Evolutionary conservation across 2,329 filamentous ascomycete species (phyloP).

Genomic region (Clonostachys sp.): DNA sequence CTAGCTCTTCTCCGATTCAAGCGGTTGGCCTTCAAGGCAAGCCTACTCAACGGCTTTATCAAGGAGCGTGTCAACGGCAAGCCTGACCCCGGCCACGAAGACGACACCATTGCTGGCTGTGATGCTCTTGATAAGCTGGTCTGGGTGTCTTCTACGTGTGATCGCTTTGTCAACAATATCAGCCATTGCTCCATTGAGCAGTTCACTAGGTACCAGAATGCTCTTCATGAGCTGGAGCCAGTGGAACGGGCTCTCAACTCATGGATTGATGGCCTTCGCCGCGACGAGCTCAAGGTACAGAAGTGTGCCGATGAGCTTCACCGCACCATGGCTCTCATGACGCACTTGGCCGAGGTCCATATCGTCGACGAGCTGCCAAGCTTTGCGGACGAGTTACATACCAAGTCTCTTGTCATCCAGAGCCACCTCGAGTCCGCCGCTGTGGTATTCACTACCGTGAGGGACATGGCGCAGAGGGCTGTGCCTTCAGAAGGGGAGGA

Average conservation of each 20-base stretch:
- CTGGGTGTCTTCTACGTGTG: conserved; percentile 79
- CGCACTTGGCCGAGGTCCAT: conserved; percentile 80
- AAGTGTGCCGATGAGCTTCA: conserved; percentile 79
- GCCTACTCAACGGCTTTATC: conserved; percentile 71
- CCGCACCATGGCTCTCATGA: conserved; percentile 78
- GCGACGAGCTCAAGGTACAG: conserved; percentile 80
- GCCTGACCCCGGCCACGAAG: conserved; percentile 62
- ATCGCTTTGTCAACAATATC: conserved; percentile 78
- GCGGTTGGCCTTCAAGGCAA: conserved; percentile 82
- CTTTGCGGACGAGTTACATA: conserved; percentile 75
- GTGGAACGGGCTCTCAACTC: conserved; percentile 85
- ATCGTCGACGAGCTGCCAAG: conserved; percentile 65
- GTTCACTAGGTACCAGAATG: conserved; percentile 74
- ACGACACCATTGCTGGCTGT: conserved; percentile 75
- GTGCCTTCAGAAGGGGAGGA: conserved; percentile 45
- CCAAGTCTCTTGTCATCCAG: conserved; percentile 72
- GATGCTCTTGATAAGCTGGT: conserved; percentile 82
- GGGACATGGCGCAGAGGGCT: conserved; percentile 62
- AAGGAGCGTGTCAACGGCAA: conserved; percentile 72
- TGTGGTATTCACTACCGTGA: conserved; percentile 58
- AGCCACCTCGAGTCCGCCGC: conserved; percentile 78
- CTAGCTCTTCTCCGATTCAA: conserved; percentile 84
- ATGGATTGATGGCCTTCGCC: conserved; percentile 80
- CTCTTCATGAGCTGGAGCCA: conserved; percentile 82
- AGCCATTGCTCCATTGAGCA: conserved; percentile 71